Percentiles rank a stretch among this genome's conserved stretches.
Evolutionary conservation across 2,329 filamentous ascomycete genomes (phyloP).

Genomic region (Ustilaginoidea virens): DNA sequence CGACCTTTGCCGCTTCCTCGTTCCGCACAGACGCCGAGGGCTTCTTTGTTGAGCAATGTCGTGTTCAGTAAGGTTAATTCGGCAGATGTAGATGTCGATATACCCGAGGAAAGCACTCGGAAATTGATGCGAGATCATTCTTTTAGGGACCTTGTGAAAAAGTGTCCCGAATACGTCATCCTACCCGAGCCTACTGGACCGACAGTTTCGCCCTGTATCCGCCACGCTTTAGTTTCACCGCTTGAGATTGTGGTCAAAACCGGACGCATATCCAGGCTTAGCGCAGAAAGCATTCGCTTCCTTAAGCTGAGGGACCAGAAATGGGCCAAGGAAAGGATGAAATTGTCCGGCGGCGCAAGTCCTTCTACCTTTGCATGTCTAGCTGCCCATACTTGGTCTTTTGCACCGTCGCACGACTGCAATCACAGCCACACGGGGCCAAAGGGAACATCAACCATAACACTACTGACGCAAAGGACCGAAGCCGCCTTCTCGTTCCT

Average conservation of each 20-base stretch:
- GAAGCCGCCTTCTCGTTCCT: conserved; percentile 21
- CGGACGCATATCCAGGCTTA: conserved; percentile 27
- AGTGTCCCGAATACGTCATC: conserved; percentile 23
- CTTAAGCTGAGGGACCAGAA: conserved; percentile 13
- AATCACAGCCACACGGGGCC: conserved; percentile 1
- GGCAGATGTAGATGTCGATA: conserved; percentile 4
- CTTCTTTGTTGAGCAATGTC: background rate
- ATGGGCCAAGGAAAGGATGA: conserved; percentile 1
- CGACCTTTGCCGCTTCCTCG: conserved; percentile 19
- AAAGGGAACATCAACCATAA: too few species aligned
- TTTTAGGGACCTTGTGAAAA: conserved; percentile 12
- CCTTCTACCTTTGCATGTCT: conserved; percentile 23
- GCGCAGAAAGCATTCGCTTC: conserved; percentile 14
- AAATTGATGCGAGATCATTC: conserved; percentile 7
- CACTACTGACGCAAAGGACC: background rate
- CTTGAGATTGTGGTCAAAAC: conserved; percentile 11
- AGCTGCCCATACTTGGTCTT: conserved; percentile 25
- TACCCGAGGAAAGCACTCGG: conserved; percentile 9
- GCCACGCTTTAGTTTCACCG: conserved; percentile 13
- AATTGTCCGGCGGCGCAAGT: background rate
- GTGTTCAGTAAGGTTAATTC: background rate
- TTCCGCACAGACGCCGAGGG: background rate
- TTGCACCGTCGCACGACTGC: conserved; percentile 18
- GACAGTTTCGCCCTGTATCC: conserved; percentile 14
- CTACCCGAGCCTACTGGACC: conserved; percentile 19